phyloP scores from a whole-genome alignment of 306 rosid species.

The Citrullus mucosospermus region DNA sequence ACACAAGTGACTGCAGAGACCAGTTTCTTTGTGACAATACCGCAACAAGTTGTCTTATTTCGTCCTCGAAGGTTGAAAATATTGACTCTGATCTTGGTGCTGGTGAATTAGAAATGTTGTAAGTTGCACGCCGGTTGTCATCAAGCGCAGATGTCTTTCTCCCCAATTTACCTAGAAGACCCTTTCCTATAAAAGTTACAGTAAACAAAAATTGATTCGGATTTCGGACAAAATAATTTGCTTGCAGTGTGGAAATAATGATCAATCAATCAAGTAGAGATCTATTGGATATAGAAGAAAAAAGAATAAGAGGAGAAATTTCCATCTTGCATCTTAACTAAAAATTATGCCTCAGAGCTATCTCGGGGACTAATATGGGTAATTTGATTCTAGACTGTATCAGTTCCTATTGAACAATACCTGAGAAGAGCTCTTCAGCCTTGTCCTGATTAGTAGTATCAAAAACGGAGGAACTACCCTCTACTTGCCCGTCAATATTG shows the following conservation, averaged over 20 bases:
- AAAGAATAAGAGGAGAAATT: not conserved
- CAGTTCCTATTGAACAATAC: conserved; percentile 15
- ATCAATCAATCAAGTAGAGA: not conserved
- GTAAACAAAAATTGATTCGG: not conserved
- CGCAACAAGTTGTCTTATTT: conserved; percentile 78
- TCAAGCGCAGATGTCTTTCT: conserved; percentile 55
- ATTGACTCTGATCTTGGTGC: conserved; percentile 53
- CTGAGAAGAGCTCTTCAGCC: conserved; percentile 64
- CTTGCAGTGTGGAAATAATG: not conserved
- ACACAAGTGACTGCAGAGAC: not conserved
- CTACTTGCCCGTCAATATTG: conserved; percentile 49
- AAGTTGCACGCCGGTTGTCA: conserved; percentile 75
- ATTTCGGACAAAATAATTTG: not conserved
- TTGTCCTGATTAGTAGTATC: conserved; percentile 62
- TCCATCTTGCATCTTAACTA: not conserved
- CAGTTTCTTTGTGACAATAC: conserved; percentile 36
- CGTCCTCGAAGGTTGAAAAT: conserved; percentile 71
- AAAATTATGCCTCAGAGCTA: not conserved
- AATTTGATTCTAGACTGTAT: not conserved
- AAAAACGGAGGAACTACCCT: conserved; percentile 49
- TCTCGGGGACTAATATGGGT: not conserved
- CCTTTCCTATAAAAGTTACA: conserved; percentile 47
- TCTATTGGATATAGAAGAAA: not conserved
- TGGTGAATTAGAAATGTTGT: conserved; percentile 40
- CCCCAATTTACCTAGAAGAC: conserved; percentile 51